Base-by-base conservation (phyloP, 2,329 filamentous ascomycete species). In the Talaromyces sp. region DNA sequence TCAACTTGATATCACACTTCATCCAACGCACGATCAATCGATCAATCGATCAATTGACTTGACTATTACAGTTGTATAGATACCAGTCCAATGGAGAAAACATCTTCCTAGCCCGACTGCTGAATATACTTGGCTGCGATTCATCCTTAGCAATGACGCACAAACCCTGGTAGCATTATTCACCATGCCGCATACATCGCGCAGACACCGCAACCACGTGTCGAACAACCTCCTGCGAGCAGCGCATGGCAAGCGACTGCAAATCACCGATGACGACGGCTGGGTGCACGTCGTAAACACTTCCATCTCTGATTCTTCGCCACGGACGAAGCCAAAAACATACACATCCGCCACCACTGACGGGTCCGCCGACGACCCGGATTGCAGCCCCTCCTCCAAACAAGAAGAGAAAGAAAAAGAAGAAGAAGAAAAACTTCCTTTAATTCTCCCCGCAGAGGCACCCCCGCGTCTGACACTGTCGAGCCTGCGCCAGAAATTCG, bases 281-380 rank as follows among this genome's bases (percentile, higher is more conserved):
- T 80, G 78, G 78, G 79, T 78, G 28, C 77, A 79, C 65, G 70
- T 80, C 63, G 73, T 74, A 23, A 76, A 68, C 36, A 67, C 65
- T 61, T 62, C 53, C n/a, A 47, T 16, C 16, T 57, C 47, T 34
- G 57, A 50, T 56, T 33, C n/a, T 54, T 54, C 33, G 2, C 42
- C 23, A 44, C 28, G 9, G 53, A 10, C 33, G 52, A 60, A 16
- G 12, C n/a, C 44, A 27, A 47, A 47, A 47, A 27, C n/a, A 47
- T 27, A 47, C 44, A 27, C 44, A 27, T 54, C 30, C 56, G 60
- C 5, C 3, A 55, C 18, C 61, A 63, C 61, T n/a, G 61, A 62
- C 12, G 61, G 61, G 12, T 52, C 61, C 40, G 56, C 33, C 12
- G 61, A 62, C 18, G 60, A 57, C 31, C 31, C 30, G 1, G 54